Base-by-base conservation (phyloP, 306 rosid species). In the Hippophae tibetana region DNA sequence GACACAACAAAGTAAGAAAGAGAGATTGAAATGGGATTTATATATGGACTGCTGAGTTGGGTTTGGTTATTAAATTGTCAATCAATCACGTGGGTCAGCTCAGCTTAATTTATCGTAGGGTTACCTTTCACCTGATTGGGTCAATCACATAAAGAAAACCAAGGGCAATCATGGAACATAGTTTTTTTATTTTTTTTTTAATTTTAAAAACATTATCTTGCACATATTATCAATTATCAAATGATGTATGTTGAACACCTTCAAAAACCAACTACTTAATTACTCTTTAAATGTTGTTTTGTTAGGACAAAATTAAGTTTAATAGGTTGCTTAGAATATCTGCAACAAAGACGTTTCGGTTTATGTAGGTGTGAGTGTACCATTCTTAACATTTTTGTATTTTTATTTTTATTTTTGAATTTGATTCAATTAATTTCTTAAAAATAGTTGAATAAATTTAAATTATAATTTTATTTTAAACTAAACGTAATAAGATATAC, bases 21-120 rank as follows among this genome's bases (percentile, higher is more conserved):
- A 42, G 26, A 31, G 38, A 46, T 72, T 46, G 60, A 62, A 58
- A 76, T 48, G 72, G 70, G 25, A 2, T 31, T 65, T 79, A n/a
- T n/a, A n/a, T 18, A 74, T 69, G 77, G 79, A 76, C 38, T 31
- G 38, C 38, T 31, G 38, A 31, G 4, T 31, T 31, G 78, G 76
- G 71, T 69, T 75, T 70, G 64, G 38, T 4, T 2, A 31, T 31
- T 53, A 72, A 55, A 61, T 75, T 72, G 93, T 80, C 93, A 84
- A 89, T 86, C 93, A 84, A 89, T 86, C 93, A 84, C 94, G 88
- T 86, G 95, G 93, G 74, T 47, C 52, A 68, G 52, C 68, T 52
- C 11, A 66, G 76, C 23, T 18, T 18, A 18, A 18, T 18, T 10
- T 55, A 13, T 5, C 52, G 69, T 76, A 72, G 72, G 52, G 38